Evolutionary conservation across 2,329 filamentous ascomycete species (phyloP), one percentile per base, ranked within the genome.

Genomic region (Pestalotiopsis sp.): DNA sequence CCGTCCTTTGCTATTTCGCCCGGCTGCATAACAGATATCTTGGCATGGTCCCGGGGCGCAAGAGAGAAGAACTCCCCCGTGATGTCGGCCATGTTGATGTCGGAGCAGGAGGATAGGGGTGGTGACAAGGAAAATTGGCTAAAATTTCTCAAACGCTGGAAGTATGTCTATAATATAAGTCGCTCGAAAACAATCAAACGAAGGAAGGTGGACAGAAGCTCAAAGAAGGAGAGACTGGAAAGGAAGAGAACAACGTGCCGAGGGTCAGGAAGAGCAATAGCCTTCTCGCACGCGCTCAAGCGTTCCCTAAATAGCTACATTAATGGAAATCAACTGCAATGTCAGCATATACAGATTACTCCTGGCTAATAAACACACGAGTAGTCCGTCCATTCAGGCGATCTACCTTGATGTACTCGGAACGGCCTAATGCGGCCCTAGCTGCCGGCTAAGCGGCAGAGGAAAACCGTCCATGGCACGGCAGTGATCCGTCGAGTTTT

Each of bases 381-480:
- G 57, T 13, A 23, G 57, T 13, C 20, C 12, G 25, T 23, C 57
- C 14, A 23, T 59, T 27, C 13, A 59, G 23, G 57, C 23, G 23
- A 59, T 23, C 13, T 36, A 59, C 23, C 57, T 23, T 11, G 17
- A 52, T n/a, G 45, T n/a, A 52, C 45, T n/a, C 20, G 17, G 45
- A 3, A 52, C 45, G 17, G 17, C 45, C 17, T 7, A 17, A 52
- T 52, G 45, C 45, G 20, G 5, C 17, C 45, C 27, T 59, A 59
- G 27, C 57, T 27, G 57, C 57, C 57, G 57, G 57, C n/a, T 59
- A 59, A 59, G 57, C 57, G 57, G 57, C 57, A 59, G 27, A 23
- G 12, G 23, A 23, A 4, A 17, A 36, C 57, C 57, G 4, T 36
- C 4, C 9, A 13, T 9, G 14, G 45, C 17, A 52, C 17, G 17